These are phyloP conservation scores for Cutaneotrichosporon arboriforme DNA, from an alignment of 1,284 basidiomycete species.

Conservation along the genomic window DNA sequence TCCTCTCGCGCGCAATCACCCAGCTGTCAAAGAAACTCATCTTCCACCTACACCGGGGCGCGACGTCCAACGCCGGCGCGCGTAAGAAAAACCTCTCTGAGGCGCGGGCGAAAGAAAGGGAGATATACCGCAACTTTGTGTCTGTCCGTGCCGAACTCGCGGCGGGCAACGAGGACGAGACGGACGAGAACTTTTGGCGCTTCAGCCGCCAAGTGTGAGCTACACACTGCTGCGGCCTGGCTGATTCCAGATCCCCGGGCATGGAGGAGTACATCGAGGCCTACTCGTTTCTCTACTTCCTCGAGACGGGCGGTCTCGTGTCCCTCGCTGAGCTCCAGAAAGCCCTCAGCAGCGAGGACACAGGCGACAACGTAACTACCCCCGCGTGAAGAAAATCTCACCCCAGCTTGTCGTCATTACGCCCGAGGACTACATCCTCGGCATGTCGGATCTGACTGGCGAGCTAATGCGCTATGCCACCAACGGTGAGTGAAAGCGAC, in stretches of 20 bases:
- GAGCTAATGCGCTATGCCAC: conserved; percentile 95
- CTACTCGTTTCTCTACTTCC: conserved; percentile 79
- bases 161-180: conserved; percentile 47
- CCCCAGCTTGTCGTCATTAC: conserved; percentile 57
- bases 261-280: conserved; percentile 92
- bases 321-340: conserved; percentile 64
- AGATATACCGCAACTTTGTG: conserved; percentile 64
- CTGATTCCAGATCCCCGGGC: conserved; percentile 47
- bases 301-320: conserved; percentile 67
- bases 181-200: conserved; percentile 60
- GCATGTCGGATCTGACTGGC: conserved; percentile 88
- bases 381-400: background rate
- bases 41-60: conserved; percentile 79
- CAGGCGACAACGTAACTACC: conserved; percentile 5
- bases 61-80: conserved; percentile 43
- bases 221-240: conserved; percentile 17
- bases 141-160: conserved; percentile 60
- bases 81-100: conserved; percentile 47
- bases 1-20: conserved; percentile 69
- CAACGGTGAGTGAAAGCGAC: conserved; percentile 47
- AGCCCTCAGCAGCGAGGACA: conserved; percentile 53
- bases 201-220: conserved; percentile 68
- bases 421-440: conserved; percentile 82
- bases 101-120: conserved; percentile 62
- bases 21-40: conserved; percentile 91